A percentile compares a stretch with the other conserved stretches of the same genome.
Evolutionary conservation across 2,329 filamentous ascomycete species (phyloP).

Genomic region (Aspergillus nomiae): DNA sequence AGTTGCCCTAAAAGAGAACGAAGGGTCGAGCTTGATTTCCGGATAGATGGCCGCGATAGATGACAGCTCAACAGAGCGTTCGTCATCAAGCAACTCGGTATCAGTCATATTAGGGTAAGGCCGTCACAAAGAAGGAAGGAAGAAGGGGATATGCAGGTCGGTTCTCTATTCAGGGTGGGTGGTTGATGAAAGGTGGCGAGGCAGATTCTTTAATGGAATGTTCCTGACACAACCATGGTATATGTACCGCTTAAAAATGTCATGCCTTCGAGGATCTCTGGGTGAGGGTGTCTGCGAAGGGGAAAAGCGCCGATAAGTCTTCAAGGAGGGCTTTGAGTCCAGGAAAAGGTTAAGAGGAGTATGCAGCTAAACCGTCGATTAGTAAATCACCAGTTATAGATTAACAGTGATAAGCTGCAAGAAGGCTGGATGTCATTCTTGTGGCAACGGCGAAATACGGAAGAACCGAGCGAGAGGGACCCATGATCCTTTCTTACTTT

Average conservation of each 20-base stretch:
- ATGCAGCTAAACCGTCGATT: neutral
- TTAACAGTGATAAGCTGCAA: neutral
- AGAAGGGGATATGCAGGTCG: neutral
- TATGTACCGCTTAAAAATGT: neutral
- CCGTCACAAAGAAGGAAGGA: neutral
- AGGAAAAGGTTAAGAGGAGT: neutral
- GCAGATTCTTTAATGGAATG: neutral
- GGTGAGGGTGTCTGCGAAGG: neutral
- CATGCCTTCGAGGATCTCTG: neutral
- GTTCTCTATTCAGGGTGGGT: neutral
- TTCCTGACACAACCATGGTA: slow-evolving; percentile 6
- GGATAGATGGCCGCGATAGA: slow-evolving; percentile 65
- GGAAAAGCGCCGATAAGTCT: neutral
- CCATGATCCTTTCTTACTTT: neutral
- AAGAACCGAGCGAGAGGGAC: neutral
- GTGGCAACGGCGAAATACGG: slow-evolving; percentile 2
- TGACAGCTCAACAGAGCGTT: slow-evolving; percentile 61
- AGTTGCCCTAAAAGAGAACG: slow-evolving; percentile 50
- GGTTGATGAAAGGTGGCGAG: slow-evolving; percentile 3
- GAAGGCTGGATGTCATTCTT: neutral
- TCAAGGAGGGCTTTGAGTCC: neutral
- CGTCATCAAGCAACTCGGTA: slow-evolving; percentile 49
- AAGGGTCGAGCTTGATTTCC: slow-evolving; percentile 55
- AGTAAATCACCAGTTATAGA: neutral
- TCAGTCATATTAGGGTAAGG: slow-evolving; percentile 37